These are phyloP conservation scores for Phytophthora cryptogea DNA, from an alignment of 352 stramenopile species.

Conservation along the genomic window DNA sequence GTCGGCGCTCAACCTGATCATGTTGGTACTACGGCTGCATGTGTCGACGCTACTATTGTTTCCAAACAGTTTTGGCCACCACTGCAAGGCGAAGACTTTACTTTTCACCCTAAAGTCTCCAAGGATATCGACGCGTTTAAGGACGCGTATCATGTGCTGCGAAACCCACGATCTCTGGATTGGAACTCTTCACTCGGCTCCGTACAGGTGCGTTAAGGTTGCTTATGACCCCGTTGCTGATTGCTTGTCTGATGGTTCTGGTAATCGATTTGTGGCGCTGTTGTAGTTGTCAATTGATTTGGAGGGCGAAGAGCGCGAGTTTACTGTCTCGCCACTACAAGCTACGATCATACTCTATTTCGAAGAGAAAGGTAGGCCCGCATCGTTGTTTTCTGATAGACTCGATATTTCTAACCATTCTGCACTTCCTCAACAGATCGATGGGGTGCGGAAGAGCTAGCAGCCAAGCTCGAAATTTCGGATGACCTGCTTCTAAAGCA, in stretches of 20 bases:
- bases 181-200: constrained; percentile 95
- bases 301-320: constrained; percentile 79
- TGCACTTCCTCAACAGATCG: constrained; percentile 28
- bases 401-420: neutral
- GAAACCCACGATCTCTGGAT: constrained; percentile 93
- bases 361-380: constrained; percentile 82
- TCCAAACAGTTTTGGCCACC: constrained; percentile 98
- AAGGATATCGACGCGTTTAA: constrained; percentile 88
- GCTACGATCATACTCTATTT: constrained; percentile 96
- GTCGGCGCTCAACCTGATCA: neutral
- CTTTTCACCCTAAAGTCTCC: constrained; percentile 85
- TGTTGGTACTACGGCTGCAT: neutral
- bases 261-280: constrained; percentile 3
- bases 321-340: constrained; percentile 92
- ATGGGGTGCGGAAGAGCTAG: constrained; percentile 69
- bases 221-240: neutral
- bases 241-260: constrained; percentile 5
- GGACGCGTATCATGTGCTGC: constrained; percentile 91
- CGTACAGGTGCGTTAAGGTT: constrained; percentile 71
- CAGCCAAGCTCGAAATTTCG: constrained; percentile 60
- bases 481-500: constrained; percentile 66
- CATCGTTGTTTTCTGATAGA: neutral
- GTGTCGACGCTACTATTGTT: constrained; percentile 94
- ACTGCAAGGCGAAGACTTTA: constrained; percentile 93
- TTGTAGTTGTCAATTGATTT: constrained; percentile 88